phyloP scores from a whole-genome alignment of 129 eudicot species.

The Flaveria linearis region DNA sequence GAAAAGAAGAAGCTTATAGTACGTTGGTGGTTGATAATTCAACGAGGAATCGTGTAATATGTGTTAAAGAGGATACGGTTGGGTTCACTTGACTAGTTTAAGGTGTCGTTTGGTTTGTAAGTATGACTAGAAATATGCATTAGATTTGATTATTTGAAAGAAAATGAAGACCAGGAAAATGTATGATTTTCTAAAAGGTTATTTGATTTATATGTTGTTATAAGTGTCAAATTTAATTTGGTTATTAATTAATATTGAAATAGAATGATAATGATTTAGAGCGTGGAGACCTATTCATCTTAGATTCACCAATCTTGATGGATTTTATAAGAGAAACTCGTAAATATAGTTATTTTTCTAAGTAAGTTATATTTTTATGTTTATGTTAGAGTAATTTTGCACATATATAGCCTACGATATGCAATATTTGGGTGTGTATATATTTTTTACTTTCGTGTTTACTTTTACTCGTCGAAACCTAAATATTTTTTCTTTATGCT shows the following conservation, averaged over 20 bases:
- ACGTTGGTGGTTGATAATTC: neutral
- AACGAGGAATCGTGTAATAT: too few relatives aligned
- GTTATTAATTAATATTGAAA: too few relatives aligned
- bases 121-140: neutral
- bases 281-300: neutral
- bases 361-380: too few relatives aligned
- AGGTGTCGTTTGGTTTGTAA: neutral
- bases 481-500: too few relatives aligned
- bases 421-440: too few relatives aligned
- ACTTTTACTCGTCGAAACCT: too few relatives aligned
- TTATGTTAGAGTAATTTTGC: too few relatives aligned
- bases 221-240: neutral
- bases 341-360: too few relatives aligned
- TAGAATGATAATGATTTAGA: neutral
- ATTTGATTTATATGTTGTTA: neutral
- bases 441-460: too few relatives aligned
- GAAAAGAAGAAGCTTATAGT: slow-evolving; percentile 16
- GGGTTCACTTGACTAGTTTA: neutral
- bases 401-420: too few relatives aligned
- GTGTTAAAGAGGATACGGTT: neutral
- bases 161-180: neutral
- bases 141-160: too few relatives aligned
- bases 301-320: neutral
- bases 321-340: neutral
- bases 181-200: neutral